A percentile compares a stretch with the other conserved stretches of the same genome.
These are phyloP conservation scores for Exophiala spinifera DNA, from an alignment of 2,329 filamentous ascomycete genomes.

Conservation along the genomic window DNA sequence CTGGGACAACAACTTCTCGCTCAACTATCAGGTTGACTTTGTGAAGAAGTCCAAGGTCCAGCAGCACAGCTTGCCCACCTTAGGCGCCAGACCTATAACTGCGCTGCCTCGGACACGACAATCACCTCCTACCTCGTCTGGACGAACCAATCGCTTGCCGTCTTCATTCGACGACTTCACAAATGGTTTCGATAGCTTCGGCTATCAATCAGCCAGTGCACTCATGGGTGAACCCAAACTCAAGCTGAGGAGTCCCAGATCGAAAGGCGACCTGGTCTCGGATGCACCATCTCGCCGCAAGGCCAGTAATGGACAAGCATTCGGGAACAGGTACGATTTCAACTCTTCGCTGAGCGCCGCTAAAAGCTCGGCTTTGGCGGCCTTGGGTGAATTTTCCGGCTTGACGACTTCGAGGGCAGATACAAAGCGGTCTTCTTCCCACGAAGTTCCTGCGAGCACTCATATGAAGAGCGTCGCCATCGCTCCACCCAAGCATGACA, in stretches of 20 bases:
- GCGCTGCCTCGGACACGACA: slow-evolving; percentile 66
- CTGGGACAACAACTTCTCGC: slow-evolving; percentile 88
- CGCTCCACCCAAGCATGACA: slow-evolving; percentile 19
- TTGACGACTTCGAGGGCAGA: slow-evolving; percentile 19
- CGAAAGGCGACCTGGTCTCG: slow-evolving; percentile 60
- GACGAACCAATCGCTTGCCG: slow-evolving; percentile 53
- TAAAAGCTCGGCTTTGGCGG: slow-evolving; percentile 53
- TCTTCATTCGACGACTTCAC: slow-evolving; percentile 68
- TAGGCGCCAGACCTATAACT: slow-evolving; percentile 50
- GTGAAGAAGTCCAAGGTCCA: slow-evolving; percentile 68
- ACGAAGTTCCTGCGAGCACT: slow-evolving; percentile 26
- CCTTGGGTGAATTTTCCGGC: slow-evolving; percentile 30
- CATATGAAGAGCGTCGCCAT: slow-evolving; percentile 17
- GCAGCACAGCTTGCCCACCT: slow-evolving; percentile 49
- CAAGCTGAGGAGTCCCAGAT: slow-evolving; percentile 68
- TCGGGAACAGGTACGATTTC: slow-evolving; percentile 94
- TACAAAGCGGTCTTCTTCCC: slow-evolving; percentile 29
- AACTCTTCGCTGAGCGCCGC: slow-evolving; percentile 84
- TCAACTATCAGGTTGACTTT: slow-evolving; percentile 95
- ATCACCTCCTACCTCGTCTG: slow-evolving; percentile 53
- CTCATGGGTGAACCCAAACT: slow-evolving; percentile 65
- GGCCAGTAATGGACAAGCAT: slow-evolving; percentile 64
- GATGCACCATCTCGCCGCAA: slow-evolving; percentile 50
- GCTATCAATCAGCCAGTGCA: slow-evolving; percentile 59
- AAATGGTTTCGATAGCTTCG: slow-evolving; percentile 55